These are phyloP conservation scores for Penicillium roqueforti DNA, from an alignment of 495 filamentous ascomycete species.

Conservation along the genomic window DNA sequence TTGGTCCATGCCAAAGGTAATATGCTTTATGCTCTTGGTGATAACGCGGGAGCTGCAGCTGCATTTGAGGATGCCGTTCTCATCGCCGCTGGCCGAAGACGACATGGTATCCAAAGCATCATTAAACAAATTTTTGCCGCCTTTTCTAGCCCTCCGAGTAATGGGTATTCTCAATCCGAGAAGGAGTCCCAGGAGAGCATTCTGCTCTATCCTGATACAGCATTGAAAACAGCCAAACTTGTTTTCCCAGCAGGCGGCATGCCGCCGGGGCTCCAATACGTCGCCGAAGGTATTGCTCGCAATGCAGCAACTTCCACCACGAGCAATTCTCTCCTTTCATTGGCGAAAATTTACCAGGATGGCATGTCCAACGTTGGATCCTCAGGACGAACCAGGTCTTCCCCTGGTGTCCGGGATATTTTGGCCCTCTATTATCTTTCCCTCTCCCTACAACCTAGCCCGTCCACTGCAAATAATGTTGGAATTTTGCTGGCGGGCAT, in stretches of 20 bases:
- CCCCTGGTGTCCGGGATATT: constrained; percentile 85
- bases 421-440: constrained; percentile 95
- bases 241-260: constrained; percentile 78
- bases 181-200: constrained; percentile 54
- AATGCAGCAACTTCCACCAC: constrained; percentile 88
- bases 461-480: constrained; percentile 97
- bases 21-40: constrained; percentile 89
- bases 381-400: constrained; percentile 53
- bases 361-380: constrained; percentile 76
- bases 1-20: constrained; percentile 96
- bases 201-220: constrained; percentile 76
- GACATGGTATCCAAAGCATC: constrained; percentile 70
- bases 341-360: constrained; percentile 98
- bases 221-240: constrained; percentile 75
- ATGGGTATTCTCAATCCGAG: constrained; percentile 26
- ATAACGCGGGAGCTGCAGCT: constrained; percentile 75
- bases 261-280: constrained; percentile 75
- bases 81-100: constrained; percentile 72
- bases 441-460: constrained; percentile 89
- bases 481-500: constrained; percentile 94
- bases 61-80: constrained; percentile 95
- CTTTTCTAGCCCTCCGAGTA: constrained; percentile 45
- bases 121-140: constrained; percentile 78
- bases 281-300: constrained; percentile 66
- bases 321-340: constrained; percentile 89